A percentile compares a stretch with the other conserved stretches of the same genome.
Evolutionary conservation across 2,329 filamentous ascomycete genomes (phyloP).

Genomic region (Aspergillus neoniger): DNA sequence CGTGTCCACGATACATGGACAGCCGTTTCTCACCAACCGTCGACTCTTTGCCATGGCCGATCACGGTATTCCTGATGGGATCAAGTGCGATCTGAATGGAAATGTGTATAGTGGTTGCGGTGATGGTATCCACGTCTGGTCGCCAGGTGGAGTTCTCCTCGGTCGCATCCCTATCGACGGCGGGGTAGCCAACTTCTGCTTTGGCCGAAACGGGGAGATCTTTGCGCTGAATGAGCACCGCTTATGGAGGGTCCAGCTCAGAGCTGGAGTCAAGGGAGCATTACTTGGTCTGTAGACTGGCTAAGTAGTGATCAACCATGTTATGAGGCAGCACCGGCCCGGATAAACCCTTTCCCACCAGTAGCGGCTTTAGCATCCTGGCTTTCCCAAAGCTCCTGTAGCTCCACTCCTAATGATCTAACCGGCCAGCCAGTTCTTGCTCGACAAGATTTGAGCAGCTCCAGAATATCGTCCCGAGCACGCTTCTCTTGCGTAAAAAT

Average conservation of each 20-base stretch:
- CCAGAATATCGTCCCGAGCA: constrained; percentile 19
- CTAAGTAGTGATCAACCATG: too few relatives aligned
- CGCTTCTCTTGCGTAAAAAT: constrained; percentile 16
- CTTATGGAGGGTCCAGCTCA: constrained; percentile 48
- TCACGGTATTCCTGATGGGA: constrained; percentile 48
- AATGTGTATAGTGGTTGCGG: constrained; percentile 60
- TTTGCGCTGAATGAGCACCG: constrained; percentile 46
- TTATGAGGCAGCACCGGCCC: neutral
- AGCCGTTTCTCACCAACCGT: constrained; percentile 51
- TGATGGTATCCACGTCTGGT: constrained; percentile 59
- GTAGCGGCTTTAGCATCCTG: neutral
- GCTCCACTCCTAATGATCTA: constrained; percentile 21
- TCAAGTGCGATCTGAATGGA: constrained; percentile 55
- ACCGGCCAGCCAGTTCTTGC: constrained; percentile 26
- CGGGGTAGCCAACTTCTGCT: constrained; percentile 53
- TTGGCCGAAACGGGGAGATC: constrained; percentile 41
- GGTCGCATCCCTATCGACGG: constrained; percentile 59
- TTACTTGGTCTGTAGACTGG: neutral
- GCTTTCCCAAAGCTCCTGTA: constrained; percentile 22
- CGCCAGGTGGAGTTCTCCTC: constrained; percentile 51
- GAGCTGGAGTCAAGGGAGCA: constrained; percentile 19
- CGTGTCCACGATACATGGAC: constrained; percentile 35
- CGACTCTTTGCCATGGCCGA: constrained; percentile 56
- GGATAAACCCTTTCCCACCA: neutral
- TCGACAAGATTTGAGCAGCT: constrained; percentile 21